phyloP scores from a whole-genome alignment of 768 basidiomycete genomes.

The Serendipita sp. region DNA sequence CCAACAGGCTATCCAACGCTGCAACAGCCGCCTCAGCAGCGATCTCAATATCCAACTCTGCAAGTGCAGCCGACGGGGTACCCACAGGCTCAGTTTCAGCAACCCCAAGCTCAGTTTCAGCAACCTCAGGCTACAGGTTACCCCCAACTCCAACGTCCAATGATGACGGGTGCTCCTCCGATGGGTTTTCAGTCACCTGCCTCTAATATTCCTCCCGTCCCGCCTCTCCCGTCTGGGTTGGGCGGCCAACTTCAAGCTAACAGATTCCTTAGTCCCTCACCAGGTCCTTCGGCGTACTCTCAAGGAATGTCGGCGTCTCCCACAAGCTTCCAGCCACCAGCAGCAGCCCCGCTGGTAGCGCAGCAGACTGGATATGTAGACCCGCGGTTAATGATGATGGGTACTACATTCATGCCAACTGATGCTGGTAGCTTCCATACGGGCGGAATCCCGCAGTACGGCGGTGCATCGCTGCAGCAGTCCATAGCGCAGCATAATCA shows the following conservation, averaged over 20 bases:
- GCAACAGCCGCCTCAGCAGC: conserved; percentile 8
- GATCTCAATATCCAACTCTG: conserved; percentile 12
- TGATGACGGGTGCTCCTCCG: conserved; percentile 17
- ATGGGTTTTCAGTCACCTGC: conserved; percentile 17
- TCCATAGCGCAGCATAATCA: conserved; percentile 81
- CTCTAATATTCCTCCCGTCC: conserved; percentile 43
- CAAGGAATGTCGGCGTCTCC: conserved; percentile 22
- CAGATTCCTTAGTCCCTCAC: conserved; percentile 42
- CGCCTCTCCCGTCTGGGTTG: conserved; percentile 45
- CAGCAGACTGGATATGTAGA: conserved; percentile 72
- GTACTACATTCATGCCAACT: conserved; percentile 79
- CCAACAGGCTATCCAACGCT: conserved; percentile 13
- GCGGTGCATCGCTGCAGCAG: conserved; percentile 41
- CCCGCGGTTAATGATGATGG: conserved; percentile 77
- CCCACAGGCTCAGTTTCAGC: conserved; percentile 27
- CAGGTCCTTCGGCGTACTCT: conserved; percentile 18
- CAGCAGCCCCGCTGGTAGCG: conserved; percentile 34
- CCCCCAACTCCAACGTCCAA: conserved; percentile 12
- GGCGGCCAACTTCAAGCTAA: conserved; percentile 17
- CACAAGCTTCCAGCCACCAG: conserved; percentile 33
- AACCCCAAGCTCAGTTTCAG: conserved; percentile 29
- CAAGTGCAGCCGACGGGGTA: conserved; percentile 49
- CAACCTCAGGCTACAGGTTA: conserved; percentile 47
- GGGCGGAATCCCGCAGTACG: conserved; percentile 48
- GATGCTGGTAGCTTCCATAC: conserved; percentile 43